Base-by-base conservation (phyloP, 2,329 filamentous ascomycete species). In the Paramyrothecium roridum region DNA sequence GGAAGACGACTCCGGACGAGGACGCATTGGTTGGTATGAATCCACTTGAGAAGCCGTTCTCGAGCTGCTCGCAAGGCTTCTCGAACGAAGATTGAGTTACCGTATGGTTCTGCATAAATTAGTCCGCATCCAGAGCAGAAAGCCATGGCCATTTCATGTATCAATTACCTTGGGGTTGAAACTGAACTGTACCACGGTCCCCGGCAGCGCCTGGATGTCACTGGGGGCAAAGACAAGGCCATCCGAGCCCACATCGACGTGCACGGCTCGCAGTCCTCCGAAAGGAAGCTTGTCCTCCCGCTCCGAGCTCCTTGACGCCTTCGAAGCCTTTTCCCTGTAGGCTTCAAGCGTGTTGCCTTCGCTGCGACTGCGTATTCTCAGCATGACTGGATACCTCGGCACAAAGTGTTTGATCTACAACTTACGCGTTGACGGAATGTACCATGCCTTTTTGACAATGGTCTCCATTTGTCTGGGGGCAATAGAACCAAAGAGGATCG, bases 401-500 rank as follows among this genome's bases (percentile, higher is more conserved):
- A 30, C 26, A 6, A 10, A 4, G 26, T 10, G 26, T 30, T 30
- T 4, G 26, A 10, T 30, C 26, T 30, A 6, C 16, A 23, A 3
- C 20, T 34, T 34, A 80, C 80, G 54, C 77, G 21, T 48, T 48
- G 17, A 48, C 16, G 46, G 46, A 21, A 48, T 48, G 79, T 52
- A 81, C 77, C 78, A 84, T 84, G 56, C 82, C 81, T 21, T 65
- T 69, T 59, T 86, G 80, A 64, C 84, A 87, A 71, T 87, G 84
- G 56, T 73, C 77, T 45, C 65, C 77, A 58, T 84, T 81, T 8
- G 79, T 78, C 50, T 61, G 59, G 6, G 55, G 55, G 68, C 83
- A 87, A 74, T 85, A 87, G 64, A 81, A 78, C 83, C 84, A 87
- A 56, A 86, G 77, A 2, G 84, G 83, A 51, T 77, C 80, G 2